Evolutionary conservation across 2,329 filamentous ascomycete genomes (phyloP), one percentile per base, ranked within the genome.

Genomic region (Talaromyces verruculosus): DNA sequence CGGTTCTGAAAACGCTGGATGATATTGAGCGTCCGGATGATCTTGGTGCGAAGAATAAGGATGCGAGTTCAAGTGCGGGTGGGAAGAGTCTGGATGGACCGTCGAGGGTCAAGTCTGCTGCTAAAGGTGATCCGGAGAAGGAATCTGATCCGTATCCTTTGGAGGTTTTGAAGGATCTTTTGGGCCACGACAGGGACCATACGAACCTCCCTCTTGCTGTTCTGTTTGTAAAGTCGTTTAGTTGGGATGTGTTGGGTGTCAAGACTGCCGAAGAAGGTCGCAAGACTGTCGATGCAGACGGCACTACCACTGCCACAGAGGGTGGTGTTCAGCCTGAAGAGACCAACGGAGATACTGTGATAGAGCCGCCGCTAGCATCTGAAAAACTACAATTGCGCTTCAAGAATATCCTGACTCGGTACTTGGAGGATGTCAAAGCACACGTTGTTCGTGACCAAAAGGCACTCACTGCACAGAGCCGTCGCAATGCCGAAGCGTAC

Each of bases 401-500:
- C 80, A 89, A 85, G 68, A 96, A 90, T 69, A 89, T 99, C 35
- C 81, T 99, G 33, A 89, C 85, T 66, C 89, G 91, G 37, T 99
- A 99, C 73, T 91, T 98, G 70, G 92, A 97, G 64, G 93, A 97
- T 75, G 91, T 98, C 70, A 97, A 96, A 74, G 83, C 85, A 17
- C 95, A 98, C 73, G 84, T 99, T 35, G 78, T 93, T 35, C 89
- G 91, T n/a, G 93, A 98, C 72, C 95, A 99, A 76, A 95, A 96
- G 77, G 89, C 91, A 47, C 89, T 99, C 47, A 87, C 89, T 63
- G 88, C 87, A 30, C 95, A 99, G 79, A 92, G 91, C 63, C 91
- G 93, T 69, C 93, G 94, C 71, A 99, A 99, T 79, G 94, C 95
- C 0, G 95, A 99, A 78, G 95, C 94, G 5, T 99, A 99, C 73